Base-by-base conservation (phyloP, 192 early-diverging fungal species). In the Dissophora ornata region DNA sequence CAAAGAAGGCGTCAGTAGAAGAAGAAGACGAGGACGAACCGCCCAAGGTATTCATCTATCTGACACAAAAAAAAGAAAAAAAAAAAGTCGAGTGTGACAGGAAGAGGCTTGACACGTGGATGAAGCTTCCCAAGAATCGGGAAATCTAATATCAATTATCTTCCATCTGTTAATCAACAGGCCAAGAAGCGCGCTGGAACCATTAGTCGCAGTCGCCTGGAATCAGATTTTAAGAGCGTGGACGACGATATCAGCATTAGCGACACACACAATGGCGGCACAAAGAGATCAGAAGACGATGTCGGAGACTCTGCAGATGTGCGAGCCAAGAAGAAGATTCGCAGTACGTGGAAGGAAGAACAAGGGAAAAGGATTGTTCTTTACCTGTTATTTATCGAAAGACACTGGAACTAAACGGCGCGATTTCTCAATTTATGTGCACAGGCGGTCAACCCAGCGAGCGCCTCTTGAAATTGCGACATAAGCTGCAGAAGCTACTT, bases 401-500 rank as follows among this genome's bases (percentile, higher is more conserved):
- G 13, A 38, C 7, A 6, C 13, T 13, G 36, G 36, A 38, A 38
- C 36, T 38, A 38, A 38, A 9, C 36, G 36, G 6, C 36, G 9
- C 33, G 5, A 11, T 32, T 6, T 38, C 36, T 29, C 33, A 6
- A 11, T 32, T 6, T 48, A 10, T 47, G 11, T 44, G 16, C 22
- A 19, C 24, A 71, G 69, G 59, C 54, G 69, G 69, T 11, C 60
- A 62, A 30, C 80, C 80, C 1, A 59, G 44, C 29, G 80, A 75
- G 3, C 63, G 59, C 24, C 62, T 81, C 8, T 34, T 77, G 21
- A 69, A 81, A 24, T 24, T 81, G 30, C 58, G 80, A 48, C 80
- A 81, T 38, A 81, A 69, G n/a, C 67, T 81, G 30, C 80, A 81
- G 48, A 75, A 74, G 47, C 26, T 81, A 15, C 71, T 69, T 50